Evolutionary conservation across 768 basidiomycete genomes (phyloP), one percentile per base, ranked within the genome.

Genomic region (Cytidiella melzeri): DNA sequence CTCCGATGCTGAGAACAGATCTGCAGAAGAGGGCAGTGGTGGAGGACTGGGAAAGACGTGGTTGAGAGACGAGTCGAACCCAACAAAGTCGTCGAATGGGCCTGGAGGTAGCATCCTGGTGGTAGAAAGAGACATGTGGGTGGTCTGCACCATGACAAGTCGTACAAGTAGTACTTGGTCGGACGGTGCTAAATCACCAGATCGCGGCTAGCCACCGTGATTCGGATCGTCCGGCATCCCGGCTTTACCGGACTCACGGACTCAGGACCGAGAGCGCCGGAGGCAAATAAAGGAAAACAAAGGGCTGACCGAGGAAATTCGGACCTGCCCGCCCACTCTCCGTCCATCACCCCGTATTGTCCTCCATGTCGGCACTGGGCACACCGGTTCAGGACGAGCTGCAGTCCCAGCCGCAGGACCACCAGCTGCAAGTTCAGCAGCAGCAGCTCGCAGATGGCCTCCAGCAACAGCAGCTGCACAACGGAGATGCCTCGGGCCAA

Each of bases 1-100:
- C 67, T 92, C 89, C 53, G 82, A 75, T 0, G 79, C 73, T 7
- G 87, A 85, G 65, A 92, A 87, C 55, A 92, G 80, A 62, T 85
- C 85, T 21, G 84, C 80, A 5, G 87, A 85, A 0, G 86, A 69
- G 0, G 85, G 84, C 0, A 87, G 63, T 0, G 84, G 78, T 0
- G 77, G 75, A 0, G 81, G 78, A 11, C 75, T 71, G 0, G 83
- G 80, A 54, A 85, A 85, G n/a, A 84, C 51, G 43, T 45, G 40
- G 43, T 66, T 72, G 20, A 80, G 68, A 3, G 77, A 67, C 1
- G 82, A 78, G 60, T 87, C 83, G 58, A 85, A 87, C n/a, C 74
- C 63, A 54, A 84, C 79, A 55, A 87, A 87, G 57, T 87, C 84
- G 41, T 80, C 67, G 62, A 80, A 83, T 0, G 82, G 74, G 6